These are phyloP conservation scores for Exophiala mesophila DNA, from an alignment of 2,329 filamentous ascomycete genomes.

Conservation along the genomic window DNA sequence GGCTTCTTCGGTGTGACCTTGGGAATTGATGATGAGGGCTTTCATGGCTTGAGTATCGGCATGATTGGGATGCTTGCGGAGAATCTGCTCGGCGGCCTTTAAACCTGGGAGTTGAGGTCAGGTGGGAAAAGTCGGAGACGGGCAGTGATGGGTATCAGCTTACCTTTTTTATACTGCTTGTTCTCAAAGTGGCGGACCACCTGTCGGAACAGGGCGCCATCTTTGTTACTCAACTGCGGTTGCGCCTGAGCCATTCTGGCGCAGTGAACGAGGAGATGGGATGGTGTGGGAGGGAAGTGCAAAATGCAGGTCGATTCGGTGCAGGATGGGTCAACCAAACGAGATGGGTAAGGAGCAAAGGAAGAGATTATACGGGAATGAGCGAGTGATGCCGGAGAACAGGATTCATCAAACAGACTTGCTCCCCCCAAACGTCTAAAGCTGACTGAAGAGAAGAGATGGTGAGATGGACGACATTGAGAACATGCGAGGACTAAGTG, in stretches of 20 bases:
- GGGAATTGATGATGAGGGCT: constrained; percentile 88
- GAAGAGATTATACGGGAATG: too few relatives aligned
- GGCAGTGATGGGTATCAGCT: constrained; percentile 9
- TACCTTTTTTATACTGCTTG: constrained; percentile 92
- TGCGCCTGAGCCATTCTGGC: constrained; percentile 25
- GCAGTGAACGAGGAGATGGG: background rate
- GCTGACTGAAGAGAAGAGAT: background rate
- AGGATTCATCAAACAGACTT: background rate
- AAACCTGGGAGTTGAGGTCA: constrained; percentile 54
- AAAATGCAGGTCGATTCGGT: constrained; percentile 1
- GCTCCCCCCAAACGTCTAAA: background rate
- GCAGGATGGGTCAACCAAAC: too few relatives aligned
- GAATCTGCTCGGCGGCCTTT: constrained; percentile 92
- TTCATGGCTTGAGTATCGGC: constrained; percentile 99
- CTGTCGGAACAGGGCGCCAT: constrained; percentile 87
- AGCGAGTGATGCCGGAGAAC: too few relatives aligned
- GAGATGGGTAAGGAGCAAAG: too few relatives aligned
- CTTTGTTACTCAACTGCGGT: constrained; percentile 63
- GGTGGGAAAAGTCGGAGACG: constrained; percentile 3
- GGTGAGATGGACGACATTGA: too few relatives aligned
- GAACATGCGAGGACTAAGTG: too few relatives aligned
- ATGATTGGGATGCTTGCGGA: constrained; percentile 91
- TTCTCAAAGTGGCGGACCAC: constrained; percentile 95
- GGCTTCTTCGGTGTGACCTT: constrained; percentile 88
- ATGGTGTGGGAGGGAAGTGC: background rate